phyloP scores from a whole-genome alignment of 805 yeast species.

The Kluyveromyces siamensis region DNA sequence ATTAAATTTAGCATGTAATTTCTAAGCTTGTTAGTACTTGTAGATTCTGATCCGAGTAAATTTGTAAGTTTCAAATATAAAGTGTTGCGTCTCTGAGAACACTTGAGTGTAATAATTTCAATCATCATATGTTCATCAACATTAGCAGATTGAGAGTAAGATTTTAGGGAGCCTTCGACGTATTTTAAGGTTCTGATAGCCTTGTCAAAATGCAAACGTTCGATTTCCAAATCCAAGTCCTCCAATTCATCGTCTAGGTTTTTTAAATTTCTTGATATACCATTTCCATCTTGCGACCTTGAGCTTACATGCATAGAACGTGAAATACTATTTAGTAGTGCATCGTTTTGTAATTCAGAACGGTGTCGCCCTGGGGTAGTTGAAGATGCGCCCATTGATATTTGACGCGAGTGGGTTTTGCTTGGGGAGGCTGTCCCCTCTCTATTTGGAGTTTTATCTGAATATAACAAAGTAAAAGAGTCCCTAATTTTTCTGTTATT shows the following conservation, averaged over 20 bases:
- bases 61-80: slow-evolving; percentile 29
- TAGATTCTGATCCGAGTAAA: slow-evolving; percentile 23
- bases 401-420: slow-evolving; percentile 26
- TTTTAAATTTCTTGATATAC: slow-evolving; percentile 38
- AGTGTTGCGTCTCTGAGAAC: slow-evolving; percentile 24
- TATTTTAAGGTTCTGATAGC: slow-evolving; percentile 30
- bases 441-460: slow-evolving; percentile 27
- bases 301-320: slow-evolving; percentile 54
- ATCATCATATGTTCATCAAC: slow-evolving; percentile 26
- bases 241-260: slow-evolving; percentile 54
- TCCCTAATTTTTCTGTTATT: slow-evolving; percentile 37
- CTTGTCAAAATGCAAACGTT: slow-evolving; percentile 45
- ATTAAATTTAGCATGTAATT: slow-evolving; percentile 26
- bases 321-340: slow-evolving; percentile 37
- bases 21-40: slow-evolving; percentile 22
- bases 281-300: slow-evolving; percentile 39
- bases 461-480: slow-evolving; percentile 34
- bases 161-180: slow-evolving; percentile 26
- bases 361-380: not conserved
- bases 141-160: slow-evolving; percentile 10
- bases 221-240: slow-evolving; percentile 58
- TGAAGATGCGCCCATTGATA: not conserved
- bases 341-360: slow-evolving; percentile 1
- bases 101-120: slow-evolving; percentile 28
- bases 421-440: slow-evolving; percentile 24